phyloP scores from a whole-genome alignment of 768 basidiomycete species.

The Termitomyces sp. region DNA sequence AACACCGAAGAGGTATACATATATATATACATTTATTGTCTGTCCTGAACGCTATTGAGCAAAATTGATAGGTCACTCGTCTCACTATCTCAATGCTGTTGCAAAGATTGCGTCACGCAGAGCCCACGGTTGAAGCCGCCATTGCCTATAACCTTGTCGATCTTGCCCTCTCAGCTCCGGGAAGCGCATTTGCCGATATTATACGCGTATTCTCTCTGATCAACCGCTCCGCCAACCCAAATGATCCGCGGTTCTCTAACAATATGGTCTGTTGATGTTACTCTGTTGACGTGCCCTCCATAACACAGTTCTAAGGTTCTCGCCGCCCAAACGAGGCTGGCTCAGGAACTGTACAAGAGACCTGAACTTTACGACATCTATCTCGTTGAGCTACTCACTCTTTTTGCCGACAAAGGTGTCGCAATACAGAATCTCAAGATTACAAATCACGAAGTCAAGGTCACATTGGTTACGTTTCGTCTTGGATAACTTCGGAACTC shows the following conservation, averaged over 20 bases:
- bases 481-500: background rate
- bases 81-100: slow-evolving; percentile 91
- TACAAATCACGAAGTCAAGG: slow-evolving; percentile 64
- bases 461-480: slow-evolving; percentile 20
- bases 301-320: slow-evolving; percentile 50
- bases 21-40: background rate
- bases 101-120: slow-evolving; percentile 80
- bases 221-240: slow-evolving; percentile 82
- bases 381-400: slow-evolving; percentile 75
- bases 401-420: slow-evolving; percentile 90
- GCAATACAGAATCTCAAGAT: slow-evolving; percentile 82
- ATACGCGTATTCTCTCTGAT: slow-evolving; percentile 81
- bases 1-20: slow-evolving; percentile 68
- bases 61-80: slow-evolving; percentile 58
- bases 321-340: slow-evolving; percentile 87
- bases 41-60: background rate
- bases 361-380: slow-evolving; percentile 80
- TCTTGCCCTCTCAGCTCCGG: slow-evolving; percentile 75
- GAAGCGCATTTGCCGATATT: slow-evolving; percentile 77
- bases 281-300: background rate
- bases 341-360: slow-evolving; percentile 69
- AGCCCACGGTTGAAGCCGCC: slow-evolving; percentile 85
- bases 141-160: slow-evolving; percentile 92
- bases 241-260: slow-evolving; percentile 84
- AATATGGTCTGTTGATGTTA: slow-evolving; percentile 61